These are phyloP conservation scores for Pseudomonodictys pantanalensis DNA, from an alignment of 495 filamentous ascomycete genomes.

Conservation along the genomic window DNA sequence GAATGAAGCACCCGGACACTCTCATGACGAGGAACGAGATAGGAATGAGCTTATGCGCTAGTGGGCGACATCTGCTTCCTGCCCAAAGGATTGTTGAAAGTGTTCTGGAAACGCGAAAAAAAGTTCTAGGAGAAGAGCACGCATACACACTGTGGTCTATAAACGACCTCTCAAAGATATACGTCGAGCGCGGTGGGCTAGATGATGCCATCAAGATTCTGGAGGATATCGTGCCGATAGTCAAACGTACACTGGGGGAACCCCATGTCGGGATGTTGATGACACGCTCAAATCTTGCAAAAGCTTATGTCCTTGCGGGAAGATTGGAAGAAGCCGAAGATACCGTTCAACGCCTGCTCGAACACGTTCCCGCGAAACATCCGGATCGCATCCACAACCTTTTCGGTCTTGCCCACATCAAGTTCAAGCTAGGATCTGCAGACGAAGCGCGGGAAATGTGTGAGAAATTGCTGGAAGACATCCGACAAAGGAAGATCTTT, in stretches of 20 bases:
- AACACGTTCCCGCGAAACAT: constrained; percentile 1
- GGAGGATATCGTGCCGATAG: constrained; percentile 33
- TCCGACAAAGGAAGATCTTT: constrained; percentile 9
- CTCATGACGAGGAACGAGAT: constrained; percentile 37
- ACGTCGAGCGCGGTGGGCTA: constrained; percentile 31
- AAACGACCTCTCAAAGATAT: constrained; percentile 42
- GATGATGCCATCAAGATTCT: constrained; percentile 36
- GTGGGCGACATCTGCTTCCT: constrained; percentile 2
- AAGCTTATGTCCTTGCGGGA: constrained; percentile 33
- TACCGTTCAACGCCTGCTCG: constrained; percentile 20
- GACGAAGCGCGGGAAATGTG: constrained; percentile 23
- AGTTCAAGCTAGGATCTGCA: constrained; percentile 14
- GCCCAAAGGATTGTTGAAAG: constrained; percentile 23
- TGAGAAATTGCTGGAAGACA: constrained; percentile 12
- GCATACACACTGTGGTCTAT: constrained; percentile 32
- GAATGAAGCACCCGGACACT: constrained; percentile 38
- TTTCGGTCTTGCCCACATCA: constrained; percentile 13
- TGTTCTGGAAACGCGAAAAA: constrained; percentile 35
- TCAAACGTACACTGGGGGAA: constrained; percentile 34
- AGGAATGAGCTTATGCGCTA: constrained; percentile 4
- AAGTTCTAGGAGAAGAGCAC: constrained; percentile 43
- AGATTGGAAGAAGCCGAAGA: constrained; percentile 32
- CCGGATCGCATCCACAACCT: constrained; percentile 19
- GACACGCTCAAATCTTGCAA: constrained; percentile 38
- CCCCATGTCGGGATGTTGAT: constrained; percentile 38